Evolutionary conservation across 2,329 filamentous ascomycete genomes (phyloP), one percentile per base, ranked within the genome.

Genomic region (Beauveria bassiana): DNA sequence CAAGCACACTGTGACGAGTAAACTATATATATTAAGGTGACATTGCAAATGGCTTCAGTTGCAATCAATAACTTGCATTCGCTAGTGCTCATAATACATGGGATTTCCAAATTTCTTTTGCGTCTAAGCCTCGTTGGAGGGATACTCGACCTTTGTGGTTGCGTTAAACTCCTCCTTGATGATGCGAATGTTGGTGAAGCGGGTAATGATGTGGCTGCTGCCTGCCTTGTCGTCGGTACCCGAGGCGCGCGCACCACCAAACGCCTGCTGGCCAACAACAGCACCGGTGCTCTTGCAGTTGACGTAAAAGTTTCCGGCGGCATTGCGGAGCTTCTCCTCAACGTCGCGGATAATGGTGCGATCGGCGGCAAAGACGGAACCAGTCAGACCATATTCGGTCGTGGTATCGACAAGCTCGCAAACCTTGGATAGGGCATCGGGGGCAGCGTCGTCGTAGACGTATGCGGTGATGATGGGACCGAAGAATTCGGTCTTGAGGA

Each of bases 241-340:
- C 64, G 84, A 87, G 7, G 85, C 86, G 65, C 87, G 78, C 14
- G 85, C 81, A 59, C 87, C 87, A 24, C 87, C 87, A 70, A 90
- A 90, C 4, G 87, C 84, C 76, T 90, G 87, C 76, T 90, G 87
- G 16, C 86, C 87, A 8, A 89, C 86, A 26, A 90, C 86, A 18
- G 87, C 86, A 45, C 86, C 87, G 1, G 87, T 90, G 73, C 84
- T 87, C 82, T 93, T 93, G 79, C 87, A 89, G 78, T 93, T 93
- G 75, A 93, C 81, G 77, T 93, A 93, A 73, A 93, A 93, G 78
- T 93, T 93, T 47, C 90, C 90, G 0, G 90, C 89, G 0, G 87
- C 78, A 71, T 92, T 86, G 65, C 88, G 80, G 59, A 93, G 79
- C 64, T 80, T 82, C 67, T 91, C 84, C 73, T 92, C 89, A 0